Conservation (phyloP, 2,329 filamentous ascomycete genomes). For the Colletotrichum liriopes region DNA sequence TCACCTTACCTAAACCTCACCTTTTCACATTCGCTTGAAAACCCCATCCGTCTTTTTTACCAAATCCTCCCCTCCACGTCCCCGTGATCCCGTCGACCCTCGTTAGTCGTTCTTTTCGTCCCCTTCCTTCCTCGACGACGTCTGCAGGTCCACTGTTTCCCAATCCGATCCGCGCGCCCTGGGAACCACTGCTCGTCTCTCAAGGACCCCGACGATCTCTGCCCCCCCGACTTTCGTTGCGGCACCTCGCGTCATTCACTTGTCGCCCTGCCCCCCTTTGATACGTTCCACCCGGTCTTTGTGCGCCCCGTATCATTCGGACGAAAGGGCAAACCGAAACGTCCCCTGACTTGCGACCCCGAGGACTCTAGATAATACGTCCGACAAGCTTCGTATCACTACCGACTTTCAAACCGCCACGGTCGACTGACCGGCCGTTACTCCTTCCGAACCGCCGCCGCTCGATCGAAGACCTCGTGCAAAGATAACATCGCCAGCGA, state of each 20-base stretch:
- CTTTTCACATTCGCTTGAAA: conserved; percentile 26
- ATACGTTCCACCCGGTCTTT: conserved; percentile 7
- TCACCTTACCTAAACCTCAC: conserved; percentile 14
- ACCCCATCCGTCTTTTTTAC: conserved; percentile 12
- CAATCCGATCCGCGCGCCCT: conserved; percentile 18
- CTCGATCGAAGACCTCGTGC: neutral
- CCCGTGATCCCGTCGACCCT: conserved; percentile 26
- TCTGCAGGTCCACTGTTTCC: conserved; percentile 26
- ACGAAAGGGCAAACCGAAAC: conserved; percentile 15
- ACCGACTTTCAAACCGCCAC: neutral
- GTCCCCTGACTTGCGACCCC: conserved; percentile 5
- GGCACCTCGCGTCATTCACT: conserved; percentile 16
- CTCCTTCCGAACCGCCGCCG: neutral
- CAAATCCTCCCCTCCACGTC: conserved; percentile 2
- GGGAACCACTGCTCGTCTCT: neutral
- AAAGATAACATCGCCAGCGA: conserved; percentile 33
- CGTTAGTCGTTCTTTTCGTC: conserved; percentile 16
- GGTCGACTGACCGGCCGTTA: neutral
- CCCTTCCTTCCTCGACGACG: conserved; percentile 6
- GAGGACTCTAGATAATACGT: conserved; percentile 1
- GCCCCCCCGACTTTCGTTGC: conserved; percentile 28
- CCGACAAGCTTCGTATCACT: conserved; percentile 1
- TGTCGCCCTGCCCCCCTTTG: conserved; percentile 7
- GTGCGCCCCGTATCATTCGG: conserved; percentile 10
- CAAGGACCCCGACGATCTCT: conserved; percentile 16